Evolutionary conservation across 2,329 filamentous ascomycete species (phyloP).

Genomic region (Talaromyces sp.): DNA sequence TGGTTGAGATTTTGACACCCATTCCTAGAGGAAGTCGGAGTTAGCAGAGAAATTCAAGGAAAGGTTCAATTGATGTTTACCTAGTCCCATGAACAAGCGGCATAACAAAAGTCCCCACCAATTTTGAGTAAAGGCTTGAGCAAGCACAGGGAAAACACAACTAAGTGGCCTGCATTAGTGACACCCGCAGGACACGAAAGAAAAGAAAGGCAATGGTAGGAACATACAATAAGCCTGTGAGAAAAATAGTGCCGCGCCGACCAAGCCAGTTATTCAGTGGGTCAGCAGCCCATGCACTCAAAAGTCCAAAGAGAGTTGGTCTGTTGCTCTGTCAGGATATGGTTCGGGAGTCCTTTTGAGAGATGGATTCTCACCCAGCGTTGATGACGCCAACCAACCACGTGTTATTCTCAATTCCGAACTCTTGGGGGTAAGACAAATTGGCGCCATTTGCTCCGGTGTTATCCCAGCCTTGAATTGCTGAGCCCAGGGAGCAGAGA

Average conservation of each 20-base stretch:
- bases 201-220: constrained; percentile 31
- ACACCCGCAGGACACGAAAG: background rate
- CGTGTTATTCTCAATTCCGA: constrained; percentile 42
- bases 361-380: constrained; percentile 14
- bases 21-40: constrained; percentile 40
- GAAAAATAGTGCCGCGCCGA: constrained; percentile 60
- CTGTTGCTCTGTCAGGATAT: background rate
- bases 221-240: constrained; percentile 59
- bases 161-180: background rate
- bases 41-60: background rate
- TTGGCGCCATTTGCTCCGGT: constrained; percentile 46
- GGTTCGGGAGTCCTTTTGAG: background rate
- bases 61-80: background rate
- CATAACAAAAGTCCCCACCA: background rate
- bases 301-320: background rate
- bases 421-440: constrained; percentile 43
- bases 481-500: constrained; percentile 48
- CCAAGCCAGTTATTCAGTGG: constrained; percentile 57
- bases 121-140: background rate
- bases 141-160: background rate
- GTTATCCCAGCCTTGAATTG: constrained; percentile 47
- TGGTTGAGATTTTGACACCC: constrained; percentile 56
- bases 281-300: constrained; percentile 57
- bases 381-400: constrained; percentile 66
- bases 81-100: background rate